These are phyloP conservation scores for Paraphoma chrysanthemicola DNA, from an alignment of 2,329 filamentous ascomycete species.

Conservation along the genomic window DNA sequence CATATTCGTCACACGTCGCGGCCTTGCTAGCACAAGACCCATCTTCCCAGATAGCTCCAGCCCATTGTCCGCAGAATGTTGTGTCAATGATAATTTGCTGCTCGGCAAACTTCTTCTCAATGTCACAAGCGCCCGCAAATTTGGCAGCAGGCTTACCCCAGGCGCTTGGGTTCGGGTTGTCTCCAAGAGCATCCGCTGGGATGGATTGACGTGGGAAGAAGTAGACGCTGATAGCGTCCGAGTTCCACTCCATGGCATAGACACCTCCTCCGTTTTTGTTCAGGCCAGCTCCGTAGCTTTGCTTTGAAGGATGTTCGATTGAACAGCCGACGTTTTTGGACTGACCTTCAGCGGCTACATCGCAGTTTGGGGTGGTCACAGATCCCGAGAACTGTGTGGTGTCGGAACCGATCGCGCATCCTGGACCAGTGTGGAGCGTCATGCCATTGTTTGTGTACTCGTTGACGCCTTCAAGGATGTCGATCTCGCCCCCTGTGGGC, in stretches of 20 bases:
- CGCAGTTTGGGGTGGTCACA: constrained; percentile 57
- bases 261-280: constrained; percentile 57
- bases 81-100: constrained; percentile 83
- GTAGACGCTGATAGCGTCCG: constrained; percentile 75
- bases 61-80: constrained; percentile 89
- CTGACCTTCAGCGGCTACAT: constrained; percentile 52
- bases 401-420: constrained; percentile 50
- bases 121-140: constrained; percentile 74
- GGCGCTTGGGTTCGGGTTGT: constrained; percentile 67
- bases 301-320: constrained; percentile 49
- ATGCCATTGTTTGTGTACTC: constrained; percentile 50
- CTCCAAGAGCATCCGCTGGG: constrained; percentile 67
- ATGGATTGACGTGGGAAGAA: constrained; percentile 77
- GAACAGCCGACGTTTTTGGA: constrained; percentile 51
- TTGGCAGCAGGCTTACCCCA: constrained; percentile 74
- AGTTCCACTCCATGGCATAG: constrained; percentile 69
- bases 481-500: constrained; percentile 54
- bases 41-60: constrained; percentile 70
- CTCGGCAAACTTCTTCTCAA: constrained; percentile 71
- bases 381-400: constrained; percentile 56
- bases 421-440: constrained; percentile 56
- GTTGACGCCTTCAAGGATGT: constrained; percentile 59
- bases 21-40: constrained; percentile 69
- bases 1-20: constrained; percentile 73
- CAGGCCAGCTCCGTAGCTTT: constrained; percentile 61